Conservation (phyloP, 108 stramenopile species). For the Cyclotella distinguenda region DNA sequence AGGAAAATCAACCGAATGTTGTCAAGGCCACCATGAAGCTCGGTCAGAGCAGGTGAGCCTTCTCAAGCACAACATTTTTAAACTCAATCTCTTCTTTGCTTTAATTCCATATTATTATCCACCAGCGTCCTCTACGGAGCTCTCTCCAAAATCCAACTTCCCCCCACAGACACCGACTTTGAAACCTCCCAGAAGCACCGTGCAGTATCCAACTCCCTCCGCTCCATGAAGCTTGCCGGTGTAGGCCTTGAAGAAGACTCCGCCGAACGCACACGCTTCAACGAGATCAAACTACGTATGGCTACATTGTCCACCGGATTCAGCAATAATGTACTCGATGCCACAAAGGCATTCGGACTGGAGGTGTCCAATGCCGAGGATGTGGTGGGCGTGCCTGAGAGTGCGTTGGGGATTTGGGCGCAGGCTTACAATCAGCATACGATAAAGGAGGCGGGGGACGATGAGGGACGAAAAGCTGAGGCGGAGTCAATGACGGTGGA, state of each 20-base stretch:
- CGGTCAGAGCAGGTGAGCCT: slow-evolving; percentile 87
- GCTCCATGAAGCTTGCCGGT: slow-evolving; percentile 87
- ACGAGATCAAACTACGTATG: slow-evolving; percentile 89
- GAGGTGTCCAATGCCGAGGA: slow-evolving; percentile 64
- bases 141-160: too few relatives aligned
- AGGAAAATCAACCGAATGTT: slow-evolving; percentile 91
- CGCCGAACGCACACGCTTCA: slow-evolving; percentile 85
- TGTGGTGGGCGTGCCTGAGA: slow-evolving; percentile 89
- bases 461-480: slow-evolving; percentile 40
- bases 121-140: slow-evolving; percentile 91
- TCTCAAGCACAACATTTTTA: too few relatives aligned
- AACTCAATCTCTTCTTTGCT: too few relatives aligned
- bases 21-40: slow-evolving; percentile 85
- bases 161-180: too few relatives aligned
- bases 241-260: slow-evolving; percentile 90
- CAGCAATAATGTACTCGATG: slow-evolving; percentile 95
- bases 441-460: slow-evolving; percentile 48
- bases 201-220: slow-evolving; percentile 78
- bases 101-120: too few relatives aligned
- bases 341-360: slow-evolving; percentile 90
- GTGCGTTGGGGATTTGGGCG: slow-evolving; percentile 91
- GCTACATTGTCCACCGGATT: slow-evolving; percentile 89
- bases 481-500: slow-evolving; percentile 66
- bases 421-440: slow-evolving; percentile 55
- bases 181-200: slow-evolving; percentile 64